Evolutionary conservation across 257 asterid genomes (phyloP).

Genomic region (Scutellaria barbata): DNA sequence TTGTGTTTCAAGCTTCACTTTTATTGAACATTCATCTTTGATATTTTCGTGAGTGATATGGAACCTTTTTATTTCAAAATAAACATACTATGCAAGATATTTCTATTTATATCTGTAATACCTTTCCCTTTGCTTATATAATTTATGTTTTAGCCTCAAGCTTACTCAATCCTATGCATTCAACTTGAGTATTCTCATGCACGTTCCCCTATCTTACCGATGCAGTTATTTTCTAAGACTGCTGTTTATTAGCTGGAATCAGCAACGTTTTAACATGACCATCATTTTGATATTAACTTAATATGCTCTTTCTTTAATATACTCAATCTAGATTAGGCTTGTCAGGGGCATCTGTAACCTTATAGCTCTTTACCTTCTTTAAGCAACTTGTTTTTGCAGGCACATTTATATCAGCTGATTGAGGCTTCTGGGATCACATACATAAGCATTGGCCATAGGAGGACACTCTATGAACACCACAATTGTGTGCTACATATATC

Average conservation of each 20-base stretch:
- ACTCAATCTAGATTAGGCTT: constrained; percentile 29
- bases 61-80: not conserved
- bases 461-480: constrained; percentile 64
- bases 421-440: constrained; percentile 73
- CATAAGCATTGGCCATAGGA: constrained; percentile 76
- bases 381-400: constrained; percentile 59
- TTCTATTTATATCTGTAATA: not conserved
- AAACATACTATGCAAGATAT: constrained; percentile 3
- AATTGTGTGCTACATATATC: constrained; percentile 50
- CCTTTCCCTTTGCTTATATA: constrained; percentile 6
- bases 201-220: constrained; percentile 39
- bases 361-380: not conserved
- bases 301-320: constrained; percentile 16
- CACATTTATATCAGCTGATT: constrained; percentile 58
- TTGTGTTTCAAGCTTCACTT: constrained; percentile 3
- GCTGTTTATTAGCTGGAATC: constrained; percentile 41
- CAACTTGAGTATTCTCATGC: constrained; percentile 34
- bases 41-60: not conserved
- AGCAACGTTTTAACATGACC: constrained; percentile 4
- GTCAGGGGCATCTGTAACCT: constrained; percentile 25
- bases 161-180: constrained; percentile 11
- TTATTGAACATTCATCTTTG: not conserved
- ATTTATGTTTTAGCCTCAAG: constrained; percentile 27
- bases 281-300: not conserved
- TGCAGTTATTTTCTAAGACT: constrained; percentile 34